Percentiles rank a stretch among this genome's conserved stretches.
phyloP scores from a whole-genome alignment of 2,329 filamentous ascomycete genomes.

The Stemphylium beticola region DNA sequence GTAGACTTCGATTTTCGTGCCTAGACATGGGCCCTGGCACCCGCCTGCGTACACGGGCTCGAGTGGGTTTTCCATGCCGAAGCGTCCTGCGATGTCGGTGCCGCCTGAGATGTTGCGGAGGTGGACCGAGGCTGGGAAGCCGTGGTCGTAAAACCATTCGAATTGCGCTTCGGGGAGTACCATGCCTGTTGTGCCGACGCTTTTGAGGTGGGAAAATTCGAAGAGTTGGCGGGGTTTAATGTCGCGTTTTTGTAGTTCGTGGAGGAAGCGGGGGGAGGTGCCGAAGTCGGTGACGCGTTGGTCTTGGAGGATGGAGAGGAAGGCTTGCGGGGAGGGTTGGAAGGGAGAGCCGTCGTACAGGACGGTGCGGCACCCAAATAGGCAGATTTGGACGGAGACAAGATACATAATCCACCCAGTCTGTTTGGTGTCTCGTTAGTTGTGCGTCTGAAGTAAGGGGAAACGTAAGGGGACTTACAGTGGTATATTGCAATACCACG shows the following conservation, averaged over 20 bases:
- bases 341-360: slow-evolving; percentile 89
- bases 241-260: slow-evolving; percentile 70
- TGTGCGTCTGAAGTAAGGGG: neutral
- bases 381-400: slow-evolving; percentile 62
- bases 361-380: slow-evolving; percentile 66
- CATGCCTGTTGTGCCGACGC: slow-evolving; percentile 79
- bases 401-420: slow-evolving; percentile 85
- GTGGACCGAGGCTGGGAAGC: slow-evolving; percentile 71
- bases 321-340: slow-evolving; percentile 67
- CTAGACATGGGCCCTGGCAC: slow-evolving; percentile 61
- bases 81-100: slow-evolving; percentile 76
- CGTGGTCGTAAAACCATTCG: slow-evolving; percentile 78
- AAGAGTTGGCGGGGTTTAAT: slow-evolving; percentile 67
- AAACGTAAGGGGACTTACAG: slow-evolving; percentile 38
- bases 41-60: slow-evolving; percentile 68
- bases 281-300: slow-evolving; percentile 75
- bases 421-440: slow-evolving; percentile 9
- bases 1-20: slow-evolving; percentile 64
- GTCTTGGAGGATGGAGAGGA: slow-evolving; percentile 67
- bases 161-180: slow-evolving; percentile 78
- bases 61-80: slow-evolving; percentile 69
- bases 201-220: slow-evolving; percentile 66
- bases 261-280: slow-evolving; percentile 76
- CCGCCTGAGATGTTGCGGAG: slow-evolving; percentile 78
- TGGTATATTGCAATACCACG: slow-evolving; percentile 64